Evolutionary conservation across 805 yeast genomes (phyloP), one percentile per base, ranked within the genome.

Genomic region (Starmerella davenportii): DNA sequence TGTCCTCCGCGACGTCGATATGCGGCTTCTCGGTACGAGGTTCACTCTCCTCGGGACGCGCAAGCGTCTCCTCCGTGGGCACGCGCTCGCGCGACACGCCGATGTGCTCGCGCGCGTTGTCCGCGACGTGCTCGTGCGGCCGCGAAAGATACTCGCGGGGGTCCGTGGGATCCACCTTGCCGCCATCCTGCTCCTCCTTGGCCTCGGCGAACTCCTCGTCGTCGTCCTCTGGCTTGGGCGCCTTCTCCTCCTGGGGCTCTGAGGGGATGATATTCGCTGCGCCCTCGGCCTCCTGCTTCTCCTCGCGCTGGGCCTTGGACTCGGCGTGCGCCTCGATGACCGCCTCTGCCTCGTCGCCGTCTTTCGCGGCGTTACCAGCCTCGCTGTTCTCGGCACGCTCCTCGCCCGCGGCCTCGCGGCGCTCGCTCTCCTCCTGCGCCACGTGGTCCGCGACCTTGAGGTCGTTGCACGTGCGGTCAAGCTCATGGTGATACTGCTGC

Each of bases 401-500:
- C 25, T 28, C 37, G 27, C 5, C 16, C 4, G 21, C 13, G 19
- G 11, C 32, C 11, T 24, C n/a, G 21, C 24, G n/a, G 31, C 31
- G 33, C 15, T 11, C 4, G 9, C n/a, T 15, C 13, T 14, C 28
- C 30, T 20, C 24, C 34, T 30, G 13, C 4, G 34, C 39, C 15
- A 15, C 35, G 21, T 17, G 27, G 13, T n/a, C 16, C 19, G 39
- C 17, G 29, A 17, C 28, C 7, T 16, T 16, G 18, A n/a, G 13
- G 9, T 27, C 27, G 27, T n/a, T 21, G 21, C 31, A 24, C 38
- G 33, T 36, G 19, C 21, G 32, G 38, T 58, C 63, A 19, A 58
- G 41, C 21, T 41, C 35, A 18, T 37, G 34, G 41, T 58, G 61
- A 42, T 48, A 50, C 31, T 39, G 21, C 40, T 58, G 62, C 37